phyloP scores from a whole-genome alignment of 352 stramenopile species.

The Globisporangium rhizosaccharum region DNA sequence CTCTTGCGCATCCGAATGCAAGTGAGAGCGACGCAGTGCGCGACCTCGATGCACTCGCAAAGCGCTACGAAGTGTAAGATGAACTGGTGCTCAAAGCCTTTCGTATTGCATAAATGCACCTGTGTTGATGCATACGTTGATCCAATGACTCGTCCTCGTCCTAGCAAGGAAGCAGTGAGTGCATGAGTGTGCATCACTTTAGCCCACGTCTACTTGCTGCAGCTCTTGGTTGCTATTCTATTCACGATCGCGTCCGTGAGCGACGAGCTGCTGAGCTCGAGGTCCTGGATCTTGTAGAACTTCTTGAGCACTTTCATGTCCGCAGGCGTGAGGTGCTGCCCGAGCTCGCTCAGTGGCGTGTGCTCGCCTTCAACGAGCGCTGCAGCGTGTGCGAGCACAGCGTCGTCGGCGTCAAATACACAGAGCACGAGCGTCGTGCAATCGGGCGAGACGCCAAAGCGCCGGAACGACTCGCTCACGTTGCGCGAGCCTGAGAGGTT shows the following conservation, averaged over 20 bases:
- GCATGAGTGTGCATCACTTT: not conserved
- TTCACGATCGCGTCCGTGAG: conserved; percentile 64
- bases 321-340: conserved; percentile 34
- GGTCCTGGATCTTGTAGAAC: conserved; percentile 83
- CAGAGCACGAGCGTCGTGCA: conserved; percentile 65
- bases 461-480: conserved; percentile 76
- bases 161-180: too few species aligned
- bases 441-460: conserved; percentile 60
- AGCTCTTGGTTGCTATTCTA: conserved; percentile 87
- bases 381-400: conserved; percentile 24
- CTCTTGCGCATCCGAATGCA: conserved; percentile 2
- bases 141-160: too few species aligned
- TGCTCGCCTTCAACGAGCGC: conserved; percentile 51
- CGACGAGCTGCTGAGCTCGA: conserved; percentile 58
- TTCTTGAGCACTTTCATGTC: conserved; percentile 65
- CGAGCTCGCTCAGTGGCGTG: conserved; percentile 37
- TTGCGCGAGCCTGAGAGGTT: conserved; percentile 83
- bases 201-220: conserved; percentile 52
- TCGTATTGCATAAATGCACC: too few species aligned
- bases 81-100: too few species aligned
- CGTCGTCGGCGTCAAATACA: conserved; percentile 64
- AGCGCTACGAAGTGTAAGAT: conserved; percentile 35
- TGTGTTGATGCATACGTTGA: too few species aligned
- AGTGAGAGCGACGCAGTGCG: not conserved
- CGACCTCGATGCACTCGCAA: conserved; percentile 25